Evolutionary conservation across 345 rosid genomes (phyloP), one percentile per base, ranked within the genome.

Genomic region (Linum tenue): DNA sequence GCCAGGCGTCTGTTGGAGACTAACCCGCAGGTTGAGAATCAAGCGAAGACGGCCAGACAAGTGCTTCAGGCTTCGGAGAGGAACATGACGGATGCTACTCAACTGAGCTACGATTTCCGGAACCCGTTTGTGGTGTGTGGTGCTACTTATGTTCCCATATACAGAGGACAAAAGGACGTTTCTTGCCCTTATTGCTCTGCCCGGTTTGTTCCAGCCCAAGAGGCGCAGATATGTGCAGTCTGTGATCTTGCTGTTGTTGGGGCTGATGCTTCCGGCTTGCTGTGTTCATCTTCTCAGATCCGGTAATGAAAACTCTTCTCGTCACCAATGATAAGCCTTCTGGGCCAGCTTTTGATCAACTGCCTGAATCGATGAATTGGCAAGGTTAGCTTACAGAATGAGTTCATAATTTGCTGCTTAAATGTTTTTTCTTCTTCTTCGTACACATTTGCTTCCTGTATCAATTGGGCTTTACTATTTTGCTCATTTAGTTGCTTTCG

Each of bases 111-210:
- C 39, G 99, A 94, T 69, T 94, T 86, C 77, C 84, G 99, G 67
- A 94, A 94, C 77, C 98, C 97, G 0, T 92, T 90, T 74, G 96
- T 86, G 68, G 75, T 77, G 17, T 92, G 98, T 62, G 98, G 90
- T 3, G 81, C 98, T 10, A 92, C 98, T 0, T 85, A 90, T 44
- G 94, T 86, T 4, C 98, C 98, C 0, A 92, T 92, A 58, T 92
- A 92, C 75, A 83, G 83, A 59, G 98, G 98, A 60, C 94, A 92
- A 76, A 92, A 86, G 81, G 84, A 90, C 39, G 82, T 83, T 3
- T 79, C 90, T 0, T 92, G 98, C 81, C 90, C 98, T 1, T 92
- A 85, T 73, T 92, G 98, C 69, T 82, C 81, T 15, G 79, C 96
- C 4, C 73, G 96, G 38, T 92, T 90, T 51, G 90, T 92, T 38